These are phyloP conservation scores for Exophiala calicioides DNA, from an alignment of 2,329 filamentous ascomycete species.

Conservation along the genomic window DNA sequence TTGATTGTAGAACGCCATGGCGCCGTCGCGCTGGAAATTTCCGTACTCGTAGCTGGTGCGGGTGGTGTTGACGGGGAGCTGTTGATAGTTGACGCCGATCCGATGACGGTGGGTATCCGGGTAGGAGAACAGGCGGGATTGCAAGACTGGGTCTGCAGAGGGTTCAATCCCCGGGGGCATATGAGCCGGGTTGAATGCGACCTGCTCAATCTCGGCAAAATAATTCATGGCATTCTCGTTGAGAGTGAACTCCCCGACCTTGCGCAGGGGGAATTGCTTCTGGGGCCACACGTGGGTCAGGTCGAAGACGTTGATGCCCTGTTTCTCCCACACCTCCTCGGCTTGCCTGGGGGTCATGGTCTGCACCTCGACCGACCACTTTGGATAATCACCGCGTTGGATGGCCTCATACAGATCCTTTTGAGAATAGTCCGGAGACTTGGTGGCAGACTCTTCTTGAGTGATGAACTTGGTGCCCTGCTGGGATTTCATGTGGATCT, in stretches of 20 bases:
- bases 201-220: constrained; percentile 69
- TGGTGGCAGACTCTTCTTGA: constrained; percentile 52
- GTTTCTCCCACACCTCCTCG: constrained; percentile 69
- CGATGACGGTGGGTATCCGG: constrained; percentile 67
- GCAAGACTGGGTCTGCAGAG: constrained; percentile 69
- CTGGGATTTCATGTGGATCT: constrained; percentile 56
- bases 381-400: constrained; percentile 54
- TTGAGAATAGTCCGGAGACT: constrained; percentile 55
- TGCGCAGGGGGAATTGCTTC: constrained; percentile 53
- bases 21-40: constrained; percentile 72
- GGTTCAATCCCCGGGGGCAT: constrained; percentile 68
- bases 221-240: constrained; percentile 62
- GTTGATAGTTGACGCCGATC: constrained; percentile 64
- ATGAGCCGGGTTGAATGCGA: constrained; percentile 68
- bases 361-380: constrained; percentile 54
- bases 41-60: constrained; percentile 52
- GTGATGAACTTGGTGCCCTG: constrained; percentile 56
- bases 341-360: constrained; percentile 56
- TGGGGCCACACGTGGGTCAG: constrained; percentile 59
- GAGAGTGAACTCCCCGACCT: constrained; percentile 54
- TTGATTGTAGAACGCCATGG: constrained; percentile 69
- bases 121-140: constrained; percentile 70
- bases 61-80: constrained; percentile 63
- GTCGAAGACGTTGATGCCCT: constrained; percentile 58
- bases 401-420: constrained; percentile 56